These are phyloP conservation scores for Paecilomyces niveus DNA, from an alignment of 2,329 filamentous ascomycete genomes.

Conservation along the genomic window DNA sequence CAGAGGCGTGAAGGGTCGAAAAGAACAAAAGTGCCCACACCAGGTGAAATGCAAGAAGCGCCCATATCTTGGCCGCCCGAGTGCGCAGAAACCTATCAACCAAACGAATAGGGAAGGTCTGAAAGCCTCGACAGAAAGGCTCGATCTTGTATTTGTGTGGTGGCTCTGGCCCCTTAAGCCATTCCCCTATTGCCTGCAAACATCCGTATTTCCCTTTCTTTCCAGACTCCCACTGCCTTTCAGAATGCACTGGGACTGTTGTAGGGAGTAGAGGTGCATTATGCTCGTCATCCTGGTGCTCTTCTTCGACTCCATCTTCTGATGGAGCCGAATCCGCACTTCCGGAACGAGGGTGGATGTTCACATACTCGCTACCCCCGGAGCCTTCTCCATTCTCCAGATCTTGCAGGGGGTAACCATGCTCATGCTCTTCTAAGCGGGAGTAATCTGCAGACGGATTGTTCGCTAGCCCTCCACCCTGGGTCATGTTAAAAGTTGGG, in stretches of 20 bases:
- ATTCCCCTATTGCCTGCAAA: slow-evolving; percentile 5
- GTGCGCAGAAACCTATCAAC: slow-evolving; percentile 22
- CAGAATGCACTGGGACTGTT: not conserved
- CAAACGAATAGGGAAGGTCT: slow-evolving; percentile 25
- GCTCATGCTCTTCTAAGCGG: not conserved
- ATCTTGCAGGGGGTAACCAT: not conserved
- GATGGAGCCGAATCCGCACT: not conserved
- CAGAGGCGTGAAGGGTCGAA: slow-evolving; percentile 21
- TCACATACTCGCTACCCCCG: not conserved
- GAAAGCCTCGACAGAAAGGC: slow-evolving; percentile 24
- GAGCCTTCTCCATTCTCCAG: not conserved
- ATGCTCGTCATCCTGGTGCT: not conserved
- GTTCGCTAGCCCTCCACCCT: not conserved
- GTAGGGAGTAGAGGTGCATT: not conserved
- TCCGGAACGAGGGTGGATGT: not conserved
- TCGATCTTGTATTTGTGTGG: slow-evolving; percentile 27
- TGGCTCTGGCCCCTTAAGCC: slow-evolving; percentile 24
- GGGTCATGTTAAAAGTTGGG: not conserved
- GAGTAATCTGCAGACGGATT: not conserved
- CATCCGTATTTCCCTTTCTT: not conserved
- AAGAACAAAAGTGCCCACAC: slow-evolving; percentile 29
- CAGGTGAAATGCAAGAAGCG: slow-evolving; percentile 18
- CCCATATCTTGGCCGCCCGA: slow-evolving; percentile 13
- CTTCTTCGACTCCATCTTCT: not conserved
- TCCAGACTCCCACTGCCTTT: not conserved